Percentiles rank a stretch among this genome's conserved stretches.
Evolutionary conservation across 2,329 filamentous ascomycete genomes (phyloP).

Genomic region (Graphilbum fragrans): DNA sequence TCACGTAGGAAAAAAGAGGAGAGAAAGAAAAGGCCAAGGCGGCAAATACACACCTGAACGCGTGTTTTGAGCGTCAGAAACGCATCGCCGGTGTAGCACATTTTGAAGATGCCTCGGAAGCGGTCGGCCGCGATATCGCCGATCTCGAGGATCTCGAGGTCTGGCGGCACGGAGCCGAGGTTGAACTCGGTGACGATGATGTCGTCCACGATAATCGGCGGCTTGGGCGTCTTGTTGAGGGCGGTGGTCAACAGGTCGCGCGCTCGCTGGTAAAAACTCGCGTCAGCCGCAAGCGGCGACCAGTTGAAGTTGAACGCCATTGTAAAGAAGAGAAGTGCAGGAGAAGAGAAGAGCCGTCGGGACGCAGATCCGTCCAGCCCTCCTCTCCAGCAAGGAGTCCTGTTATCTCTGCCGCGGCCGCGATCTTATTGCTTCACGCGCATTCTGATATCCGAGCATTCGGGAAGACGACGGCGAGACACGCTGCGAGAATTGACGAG

Average conservation of each 20-base stretch:
- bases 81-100: constrained; percentile 93
- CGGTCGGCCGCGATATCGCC: constrained; percentile 94
- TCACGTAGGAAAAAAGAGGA: constrained; percentile 1
- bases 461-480: not conserved
- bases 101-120: constrained; percentile 97
- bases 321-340: not conserved
- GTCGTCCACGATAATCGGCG: constrained; percentile 97
- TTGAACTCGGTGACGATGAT: constrained; percentile 98
- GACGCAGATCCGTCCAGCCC: not conserved
- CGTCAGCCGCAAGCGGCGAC: constrained; percentile 96
- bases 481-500: not conserved
- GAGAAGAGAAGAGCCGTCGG: not conserved
- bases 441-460: not conserved
- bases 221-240: constrained; percentile 94
- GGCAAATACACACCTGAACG: constrained; percentile 58
- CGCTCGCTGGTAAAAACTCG: constrained; percentile 76
- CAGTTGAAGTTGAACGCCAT: constrained; percentile 99
- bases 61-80: constrained; percentile 90
- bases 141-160: constrained; percentile 94
- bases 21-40: not conserved
- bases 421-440: not conserved
- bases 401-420: not conserved
- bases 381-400: not conserved
- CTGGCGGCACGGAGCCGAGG: constrained; percentile 83
- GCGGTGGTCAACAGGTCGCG: constrained; percentile 90